Evolutionary conservation across 768 basidiomycete genomes (phyloP).

Genomic region (Suillus clintonianus): DNA sequence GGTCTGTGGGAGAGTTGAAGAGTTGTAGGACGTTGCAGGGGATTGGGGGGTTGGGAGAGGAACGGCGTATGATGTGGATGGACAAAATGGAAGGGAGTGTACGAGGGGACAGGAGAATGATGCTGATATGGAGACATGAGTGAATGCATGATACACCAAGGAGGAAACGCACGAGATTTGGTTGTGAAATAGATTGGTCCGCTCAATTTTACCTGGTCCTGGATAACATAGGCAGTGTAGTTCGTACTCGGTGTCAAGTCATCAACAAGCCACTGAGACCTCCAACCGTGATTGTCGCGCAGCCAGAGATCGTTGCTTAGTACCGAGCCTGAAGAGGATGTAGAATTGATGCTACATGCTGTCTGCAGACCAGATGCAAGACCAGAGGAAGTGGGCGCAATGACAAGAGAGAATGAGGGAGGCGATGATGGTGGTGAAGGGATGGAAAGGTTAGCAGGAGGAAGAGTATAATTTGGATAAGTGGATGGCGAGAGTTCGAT

Average conservation of each 20-base stretch:
- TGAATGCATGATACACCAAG: neutral
- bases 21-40: conserved; percentile 46
- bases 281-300: conserved; percentile 58
- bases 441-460: conserved; percentile 51
- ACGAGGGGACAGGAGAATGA: conserved; percentile 71
- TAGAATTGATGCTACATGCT: conserved; percentile 54
- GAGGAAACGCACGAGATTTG: conserved; percentile 46
- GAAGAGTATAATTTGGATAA: conserved; percentile 80
- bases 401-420: conserved; percentile 55
- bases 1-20: conserved; percentile 48
- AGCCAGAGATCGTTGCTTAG: conserved; percentile 56
- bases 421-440: conserved; percentile 43
- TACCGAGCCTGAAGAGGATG: conserved; percentile 39
- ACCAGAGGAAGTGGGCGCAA: conserved; percentile 50
- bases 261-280: conserved; percentile 66
- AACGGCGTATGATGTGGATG: conserved; percentile 65
- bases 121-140: conserved; percentile 37
- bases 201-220: conserved; percentile 56
- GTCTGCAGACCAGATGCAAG: conserved; percentile 52
- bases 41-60: conserved; percentile 58
- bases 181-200: conserved; percentile 74
- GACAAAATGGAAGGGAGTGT: conserved; percentile 74
- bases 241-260: conserved; percentile 67
- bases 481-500: conserved; percentile 37
- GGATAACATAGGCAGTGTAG: conserved; percentile 73